Evolutionary conservation across 352 stramenopile genomes (phyloP).

Genomic region (Phytophthora foliorum): DNA sequence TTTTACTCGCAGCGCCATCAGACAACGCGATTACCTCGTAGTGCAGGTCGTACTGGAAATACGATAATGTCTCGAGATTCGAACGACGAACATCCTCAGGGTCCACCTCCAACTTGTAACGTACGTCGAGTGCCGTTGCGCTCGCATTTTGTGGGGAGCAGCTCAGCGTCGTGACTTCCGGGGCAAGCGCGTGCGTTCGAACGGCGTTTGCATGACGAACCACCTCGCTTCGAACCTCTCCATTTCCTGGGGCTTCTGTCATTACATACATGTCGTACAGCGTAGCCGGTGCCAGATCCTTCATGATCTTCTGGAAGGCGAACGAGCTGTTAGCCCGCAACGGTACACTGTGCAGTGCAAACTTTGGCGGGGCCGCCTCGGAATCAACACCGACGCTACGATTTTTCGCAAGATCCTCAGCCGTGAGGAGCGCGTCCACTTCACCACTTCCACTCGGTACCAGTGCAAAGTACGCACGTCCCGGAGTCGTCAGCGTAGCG

Average conservation of each 20-base stretch:
- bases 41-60: slow-evolving; percentile 59
- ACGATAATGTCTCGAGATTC: slow-evolving; percentile 40
- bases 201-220: slow-evolving; percentile 32
- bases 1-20: slow-evolving; percentile 13
- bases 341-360: slow-evolving; percentile 34
- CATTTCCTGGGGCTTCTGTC: slow-evolving; percentile 62
- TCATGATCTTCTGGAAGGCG: slow-evolving; percentile 35
- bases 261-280: slow-evolving; percentile 70
- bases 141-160: slow-evolving; percentile 51
- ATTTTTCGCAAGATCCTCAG: slow-evolving; percentile 43
- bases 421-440: slow-evolving; percentile 16
- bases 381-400: slow-evolving; percentile 17
- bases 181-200: slow-evolving; percentile 65
- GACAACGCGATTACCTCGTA: slow-evolving; percentile 53
- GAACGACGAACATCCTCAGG: slow-evolving; percentile 46
- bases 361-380: slow-evolving; percentile 23
- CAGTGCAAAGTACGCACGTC: slow-evolving; percentile 60
- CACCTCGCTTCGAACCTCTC: slow-evolving; percentile 61
- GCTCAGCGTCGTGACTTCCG: slow-evolving; percentile 43
- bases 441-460: slow-evolving; percentile 35
- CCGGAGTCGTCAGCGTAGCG: slow-evolving; percentile 47
- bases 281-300: slow-evolving; percentile 52
- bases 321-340: slow-evolving; percentile 39
- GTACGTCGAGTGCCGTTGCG: slow-evolving; percentile 50
- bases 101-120: slow-evolving; percentile 53